Evolutionary conservation across 306 rosid genomes (phyloP), one percentile per base, ranked within the genome.

Genomic region (Comarum palustre): DNA sequence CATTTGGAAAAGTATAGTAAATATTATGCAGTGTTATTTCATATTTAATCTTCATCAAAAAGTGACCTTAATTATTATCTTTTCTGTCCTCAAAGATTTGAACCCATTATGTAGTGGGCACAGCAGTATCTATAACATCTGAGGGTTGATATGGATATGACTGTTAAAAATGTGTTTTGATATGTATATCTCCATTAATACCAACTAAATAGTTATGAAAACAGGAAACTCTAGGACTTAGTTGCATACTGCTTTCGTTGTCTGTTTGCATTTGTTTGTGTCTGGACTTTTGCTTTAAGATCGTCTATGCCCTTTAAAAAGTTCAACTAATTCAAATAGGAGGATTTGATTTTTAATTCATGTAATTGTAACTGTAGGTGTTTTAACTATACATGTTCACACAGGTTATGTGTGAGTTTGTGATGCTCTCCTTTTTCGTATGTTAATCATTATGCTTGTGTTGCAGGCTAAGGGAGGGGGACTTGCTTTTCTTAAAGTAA

Each of bases 381-480:
- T n/a, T 69, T 25, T 10, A 12, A 27, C 4, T 58, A 27, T 29
- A 58, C 11, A 31, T 29, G 20, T 57, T 5, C 15, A 27, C 10
- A 4, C 8, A 25, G 5, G 8, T 25, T 58, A 58, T 48, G 64
- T 16, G 20, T 24, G 25, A 17, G 64, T 70, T 54, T 10, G 17
- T 59, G 66, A 25, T 48, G 50, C 24, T 29, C 6, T 14, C 39
- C 48, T 78, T 8, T 70, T 27, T 69, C 19, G 10, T 60, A 17
- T 14, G 36, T 25, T 63, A 42, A 27, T 27, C 24, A 22, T 47
- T 59, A 24, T 36, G 19, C 12, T 66, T 50, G 45, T 15, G 52
- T 61, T 55, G 69, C 82, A 94, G 99, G 95, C 96, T 66, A 82
- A 77, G 74, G 99, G 97, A 77, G 99, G 99, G 48, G 85, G 89